Percentiles rank a stretch among this genome's conserved stretches.
These are phyloP conservation scores for Mrakia hoshinonis DNA, from an alignment of 768 basidiomycete species.

Conservation along the genomic window DNA sequence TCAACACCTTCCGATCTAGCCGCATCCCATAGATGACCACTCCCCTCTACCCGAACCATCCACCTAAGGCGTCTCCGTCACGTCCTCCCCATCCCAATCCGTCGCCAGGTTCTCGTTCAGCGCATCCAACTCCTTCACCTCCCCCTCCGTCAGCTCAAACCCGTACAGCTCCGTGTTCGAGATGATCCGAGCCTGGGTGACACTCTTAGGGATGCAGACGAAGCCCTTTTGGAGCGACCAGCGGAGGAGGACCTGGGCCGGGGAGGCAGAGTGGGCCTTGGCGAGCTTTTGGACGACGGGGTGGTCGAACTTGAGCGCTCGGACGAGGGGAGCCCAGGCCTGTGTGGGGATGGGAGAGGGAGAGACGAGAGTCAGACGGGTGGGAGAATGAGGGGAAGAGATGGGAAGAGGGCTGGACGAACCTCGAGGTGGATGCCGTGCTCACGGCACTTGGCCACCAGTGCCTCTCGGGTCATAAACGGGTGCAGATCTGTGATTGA, in stretches of 20 bases:
- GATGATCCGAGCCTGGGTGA: conserved; percentile 42
- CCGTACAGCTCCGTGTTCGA: conserved; percentile 46
- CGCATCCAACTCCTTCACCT: conserved; percentile 43
- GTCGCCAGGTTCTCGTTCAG: conserved; percentile 43
- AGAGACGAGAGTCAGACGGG: no score
- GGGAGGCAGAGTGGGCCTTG: conserved; percentile 50
- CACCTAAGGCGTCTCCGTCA: conserved; percentile 35
- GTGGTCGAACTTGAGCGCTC: conserved; percentile 58
- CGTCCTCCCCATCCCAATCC: conserved; percentile 39
- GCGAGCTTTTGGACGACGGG: conserved; percentile 48
- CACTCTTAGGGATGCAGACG: conserved; percentile 47
- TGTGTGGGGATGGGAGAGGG: conserved; percentile 33
- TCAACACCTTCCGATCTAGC: no score
- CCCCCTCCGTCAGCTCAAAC: conserved; percentile 44
- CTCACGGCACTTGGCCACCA: conserved; percentile 54
- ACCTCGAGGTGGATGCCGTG: conserved; percentile 59
- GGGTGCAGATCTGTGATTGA: conserved; percentile 48
- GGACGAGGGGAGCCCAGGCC: conserved; percentile 67
- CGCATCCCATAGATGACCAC: no score
- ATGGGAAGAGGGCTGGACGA: conserved; percentile 29
- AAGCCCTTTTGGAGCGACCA: conserved; percentile 72
- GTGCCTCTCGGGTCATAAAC: conserved; percentile 58
- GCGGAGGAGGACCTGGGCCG: conserved; percentile 63
- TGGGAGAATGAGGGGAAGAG: background rate
- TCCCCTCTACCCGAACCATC: no score